These are phyloP conservation scores for Peronospora destructor DNA, from an alignment of 352 stramenopile genomes.

Conservation along the genomic window DNA sequence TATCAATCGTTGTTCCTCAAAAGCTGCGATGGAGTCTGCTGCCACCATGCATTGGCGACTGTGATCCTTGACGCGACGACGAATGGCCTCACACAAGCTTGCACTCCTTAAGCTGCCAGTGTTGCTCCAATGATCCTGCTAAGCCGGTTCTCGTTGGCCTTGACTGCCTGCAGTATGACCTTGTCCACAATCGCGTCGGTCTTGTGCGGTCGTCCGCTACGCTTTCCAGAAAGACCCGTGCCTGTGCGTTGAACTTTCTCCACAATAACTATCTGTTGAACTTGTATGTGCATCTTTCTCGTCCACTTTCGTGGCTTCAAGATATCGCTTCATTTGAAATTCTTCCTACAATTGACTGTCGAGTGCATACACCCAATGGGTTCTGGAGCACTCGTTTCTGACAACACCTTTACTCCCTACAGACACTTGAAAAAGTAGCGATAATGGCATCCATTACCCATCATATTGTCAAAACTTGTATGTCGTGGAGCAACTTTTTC, in stretches of 20 bases:
- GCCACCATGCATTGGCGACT: no score
- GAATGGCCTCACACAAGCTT: no score
- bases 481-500: no score
- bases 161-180: slow-evolving; percentile 59
- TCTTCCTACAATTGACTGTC: slow-evolving; percentile 15
- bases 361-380: no score
- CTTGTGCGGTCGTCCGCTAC: no score
- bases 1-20: no score
- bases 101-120: no score
- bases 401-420: slow-evolving; percentile 52
- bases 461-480: not conserved
- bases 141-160: slow-evolving; percentile 46
- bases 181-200: slow-evolving; percentile 59
- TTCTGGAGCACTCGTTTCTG: no score
- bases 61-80: no score
- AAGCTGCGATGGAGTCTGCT: no score
- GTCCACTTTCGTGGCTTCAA: not conserved
- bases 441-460: not conserved
- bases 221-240: slow-evolving; percentile 37
- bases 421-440: slow-evolving; percentile 32
- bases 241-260: slow-evolving; percentile 56
- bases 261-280: slow-evolving; percentile 26
- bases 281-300: not conserved
- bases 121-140: no score
- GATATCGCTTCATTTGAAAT: not conserved